Conservation (phyloP, 805 yeast species). For the Candida koratica region DNA sequence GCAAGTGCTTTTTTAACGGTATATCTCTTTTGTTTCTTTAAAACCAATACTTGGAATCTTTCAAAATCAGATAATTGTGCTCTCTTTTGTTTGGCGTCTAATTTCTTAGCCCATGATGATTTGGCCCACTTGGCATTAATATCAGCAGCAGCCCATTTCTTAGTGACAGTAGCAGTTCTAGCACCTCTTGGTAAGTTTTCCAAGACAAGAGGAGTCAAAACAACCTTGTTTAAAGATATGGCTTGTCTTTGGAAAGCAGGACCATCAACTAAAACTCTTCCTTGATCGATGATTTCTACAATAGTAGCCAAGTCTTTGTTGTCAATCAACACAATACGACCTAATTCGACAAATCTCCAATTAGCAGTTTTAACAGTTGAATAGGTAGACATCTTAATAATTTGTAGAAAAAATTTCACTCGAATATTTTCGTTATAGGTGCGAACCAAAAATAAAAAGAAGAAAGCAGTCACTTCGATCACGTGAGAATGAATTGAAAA, state of each 20-base stretch:
- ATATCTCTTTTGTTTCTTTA: constrained; percentile 95
- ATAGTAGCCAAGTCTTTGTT: constrained; percentile 92
- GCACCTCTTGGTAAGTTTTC: constrained; percentile 91
- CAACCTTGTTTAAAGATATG: constrained; percentile 78
- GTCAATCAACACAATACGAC: constrained; percentile 91
- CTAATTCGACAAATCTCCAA: constrained; percentile 99
- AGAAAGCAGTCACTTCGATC: constrained; percentile 3
- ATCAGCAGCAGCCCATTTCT: constrained; percentile 92
- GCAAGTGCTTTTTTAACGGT: constrained; percentile 95
- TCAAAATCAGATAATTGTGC: constrained; percentile 92
- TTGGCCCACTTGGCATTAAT: constrained; percentile 87
- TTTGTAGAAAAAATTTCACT: constrained; percentile 11
- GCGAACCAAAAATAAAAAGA: too few relatives aligned
- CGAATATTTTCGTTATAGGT: constrained; percentile 1
- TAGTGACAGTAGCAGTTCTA: constrained; percentile 75
- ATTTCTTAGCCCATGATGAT: constrained; percentile 96
- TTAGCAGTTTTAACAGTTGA: constrained; percentile 88
- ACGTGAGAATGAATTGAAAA: constrained; percentile 1
- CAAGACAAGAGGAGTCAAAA: constrained; percentile 88
- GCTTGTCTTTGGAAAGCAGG: constrained; percentile 96
- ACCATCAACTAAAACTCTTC: constrained; percentile 97
- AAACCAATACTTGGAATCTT: constrained; percentile 98
- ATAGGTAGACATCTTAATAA: constrained; percentile 25
- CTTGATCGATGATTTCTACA: constrained; percentile 98
- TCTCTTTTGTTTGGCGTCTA: constrained; percentile 93